Evolutionary conservation across 2,329 filamentous ascomycete species (phyloP).

Genomic region (Penicillium brevicompactum): DNA sequence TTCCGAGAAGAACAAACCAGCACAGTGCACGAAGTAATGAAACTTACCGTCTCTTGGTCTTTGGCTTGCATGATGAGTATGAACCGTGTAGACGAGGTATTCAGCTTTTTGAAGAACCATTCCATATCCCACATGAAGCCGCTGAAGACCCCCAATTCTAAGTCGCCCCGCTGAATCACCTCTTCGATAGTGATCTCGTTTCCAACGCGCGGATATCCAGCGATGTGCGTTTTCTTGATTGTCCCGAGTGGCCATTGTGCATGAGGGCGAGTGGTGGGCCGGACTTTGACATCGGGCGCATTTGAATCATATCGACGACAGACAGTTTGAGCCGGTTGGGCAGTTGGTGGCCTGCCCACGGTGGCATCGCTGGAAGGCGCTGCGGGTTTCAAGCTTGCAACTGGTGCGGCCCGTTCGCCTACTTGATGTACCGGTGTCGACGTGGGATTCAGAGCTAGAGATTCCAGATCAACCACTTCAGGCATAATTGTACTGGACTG

Average conservation of each 20-base stretch:
- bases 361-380: not conserved
- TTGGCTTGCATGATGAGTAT: conserved; percentile 66
- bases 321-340: not conserved
- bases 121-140: conserved; percentile 84
- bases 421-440: not conserved
- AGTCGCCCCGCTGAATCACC: conserved; percentile 70
- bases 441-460: not conserved
- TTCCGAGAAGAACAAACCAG: not conserved
- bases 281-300: not conserved
- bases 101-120: conserved; percentile 75
- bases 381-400: not conserved
- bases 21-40: not conserved
- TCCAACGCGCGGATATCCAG: conserved; percentile 59
- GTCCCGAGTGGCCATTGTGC: conserved; percentile 60
- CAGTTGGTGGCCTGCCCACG: not conserved
- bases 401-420: not conserved
- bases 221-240: conserved; percentile 80
- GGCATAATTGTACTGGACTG: not conserved
- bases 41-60: conserved; percentile 46
- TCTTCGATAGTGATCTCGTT: conserved; percentile 89
- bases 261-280: conserved; percentile 23
- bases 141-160: conserved; percentile 79
- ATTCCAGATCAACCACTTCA: not conserved
- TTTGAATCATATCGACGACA: conserved; percentile 7
- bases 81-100: conserved; percentile 62